Conservation (phyloP, 2,329 filamentous ascomycete species). For the Calonectria pseudoturangicola region DNA sequence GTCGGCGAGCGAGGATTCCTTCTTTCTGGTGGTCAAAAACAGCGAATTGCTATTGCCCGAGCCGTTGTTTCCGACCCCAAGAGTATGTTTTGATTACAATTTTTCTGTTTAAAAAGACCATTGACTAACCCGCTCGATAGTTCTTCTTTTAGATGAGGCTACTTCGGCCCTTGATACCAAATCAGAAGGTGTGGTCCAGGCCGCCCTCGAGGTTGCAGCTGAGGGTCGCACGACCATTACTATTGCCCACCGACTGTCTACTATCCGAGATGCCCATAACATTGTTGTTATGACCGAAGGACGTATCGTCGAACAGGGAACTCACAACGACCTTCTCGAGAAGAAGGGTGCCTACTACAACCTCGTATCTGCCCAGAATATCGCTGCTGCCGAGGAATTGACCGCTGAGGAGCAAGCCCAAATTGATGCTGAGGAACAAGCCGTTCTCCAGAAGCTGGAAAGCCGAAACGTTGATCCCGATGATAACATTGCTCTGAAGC, state of each 20-base stretch:
- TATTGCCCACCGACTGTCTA: conserved; percentile 95
- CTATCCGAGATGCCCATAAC: conserved; percentile 94
- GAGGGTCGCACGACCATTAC: conserved; percentile 94
- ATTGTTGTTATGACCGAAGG: conserved; percentile 95
- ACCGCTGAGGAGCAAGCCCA: conserved; percentile 70
- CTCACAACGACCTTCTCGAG: conserved; percentile 86
- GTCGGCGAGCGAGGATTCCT: conserved; percentile 97
- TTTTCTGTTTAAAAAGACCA: background rate
- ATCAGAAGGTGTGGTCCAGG: conserved; percentile 95
- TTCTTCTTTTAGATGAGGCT: conserved; percentile 94
- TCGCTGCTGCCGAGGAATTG: conserved; percentile 76
- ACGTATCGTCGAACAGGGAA: conserved; percentile 93
- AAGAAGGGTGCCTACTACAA: conserved; percentile 84
- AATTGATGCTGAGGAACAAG: conserved; percentile 69
- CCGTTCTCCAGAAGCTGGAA: conserved; percentile 57
- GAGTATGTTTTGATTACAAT: conserved; percentile 64
- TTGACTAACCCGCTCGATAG: conserved; percentile 54
- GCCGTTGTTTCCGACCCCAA: conserved; percentile 94
- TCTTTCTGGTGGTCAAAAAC: conserved; percentile 95
- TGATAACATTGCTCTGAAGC: conserved; percentile 75
- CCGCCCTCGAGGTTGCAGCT: conserved; percentile 89
- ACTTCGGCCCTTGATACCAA: conserved; percentile 96
- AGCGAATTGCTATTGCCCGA: conserved; percentile 94
- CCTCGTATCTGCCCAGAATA: conserved; percentile 91
- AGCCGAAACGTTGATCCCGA: conserved; percentile 71